Base-by-base conservation (phyloP, 768 basidiomycete species). In the Boletus rubescentipes region DNA sequence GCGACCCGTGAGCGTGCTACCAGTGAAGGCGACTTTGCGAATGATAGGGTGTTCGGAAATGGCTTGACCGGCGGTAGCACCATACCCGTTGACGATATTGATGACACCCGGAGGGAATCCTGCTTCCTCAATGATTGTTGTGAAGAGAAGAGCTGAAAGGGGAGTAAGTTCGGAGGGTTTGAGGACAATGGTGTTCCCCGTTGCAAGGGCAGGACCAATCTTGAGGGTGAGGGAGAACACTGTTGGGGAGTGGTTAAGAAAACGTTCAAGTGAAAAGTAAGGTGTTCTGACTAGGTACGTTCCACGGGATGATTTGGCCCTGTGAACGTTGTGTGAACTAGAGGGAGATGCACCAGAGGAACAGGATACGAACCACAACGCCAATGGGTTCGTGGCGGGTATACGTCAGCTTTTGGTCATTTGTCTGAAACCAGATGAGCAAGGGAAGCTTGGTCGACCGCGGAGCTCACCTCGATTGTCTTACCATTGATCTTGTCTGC, bases 131-230 rank as follows among this genome's bases (percentile, higher is more conserved):
- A 56, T 48, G 36, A 56, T 31, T 8, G 36, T 44, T 8, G 52
- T 38, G 21, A 55, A 45, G 46, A 46, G 55, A 20, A 56, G 44
- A 16, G 55, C 55, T 4, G 55, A 47, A 10, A 56, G 40, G 10
- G 55, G 55, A 12, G 55, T 56, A 18, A 56, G 21, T 10, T 56
- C 55, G 18, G 55, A 56, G 9, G 55, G 55, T 56, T 56, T 56
- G 10, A 56, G 54, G 30, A 56, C n/a, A 18, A 56, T 4, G 2
- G 54, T 55, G 26, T 55, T 55, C 7, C 54, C 54, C 11, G 54
- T 55, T n/a, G 54, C 54, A 2, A 55, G 54, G 9, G 54, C 55
- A 10, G 55, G 55, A 29, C 40, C 55, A 6, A 56, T 56, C 31
- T 56, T 56, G 30, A 47, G 46, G 26, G 30, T 34, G n/a, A 56